phyloP scores from a whole-genome alignment of 805 yeast genomes.

The Candida ovalis region DNA sequence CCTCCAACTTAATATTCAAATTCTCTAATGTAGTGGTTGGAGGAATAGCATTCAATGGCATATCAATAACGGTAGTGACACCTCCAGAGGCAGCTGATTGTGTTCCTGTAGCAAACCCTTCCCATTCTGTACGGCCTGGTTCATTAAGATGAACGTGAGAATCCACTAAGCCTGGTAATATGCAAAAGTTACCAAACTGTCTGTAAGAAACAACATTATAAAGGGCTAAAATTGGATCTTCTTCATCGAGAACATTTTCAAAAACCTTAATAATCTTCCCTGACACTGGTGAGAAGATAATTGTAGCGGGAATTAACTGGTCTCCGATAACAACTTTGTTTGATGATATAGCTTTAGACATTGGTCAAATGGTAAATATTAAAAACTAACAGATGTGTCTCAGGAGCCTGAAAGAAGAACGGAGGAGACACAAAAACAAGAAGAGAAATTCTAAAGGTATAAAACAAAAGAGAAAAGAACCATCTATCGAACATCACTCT shows the following conservation, averaged over 20 bases:
- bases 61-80: conserved; percentile 90
- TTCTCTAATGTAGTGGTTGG: conserved; percentile 86
- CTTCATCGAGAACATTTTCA: conserved; percentile 32
- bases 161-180: conserved; percentile 90
- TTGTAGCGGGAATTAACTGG: conserved; percentile 52
- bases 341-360: conserved; percentile 66
- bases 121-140: conserved; percentile 99
- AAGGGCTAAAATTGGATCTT: conserved; percentile 37
- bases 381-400: not conserved
- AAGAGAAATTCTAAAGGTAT: too few relatives aligned
- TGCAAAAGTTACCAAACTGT: conserved; percentile 56
- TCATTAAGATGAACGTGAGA: conserved; percentile 94
- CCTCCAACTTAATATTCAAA: conserved; percentile 67
- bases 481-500: too few relatives aligned
- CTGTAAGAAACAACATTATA: conserved; percentile 44
- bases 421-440: too few relatives aligned
- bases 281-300: conserved; percentile 51
- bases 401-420: not conserved
- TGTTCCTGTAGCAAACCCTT: conserved; percentile 96
- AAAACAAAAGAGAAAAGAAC: too few relatives aligned
- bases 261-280: conserved; percentile 60
- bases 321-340: conserved; percentile 50
- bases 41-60: conserved; percentile 95
- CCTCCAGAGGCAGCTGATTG: conserved; percentile 95
- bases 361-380: conserved; percentile 15